phyloP scores from a whole-genome alignment of 2,329 filamentous ascomycete species.

The Arthrobotrys sphaeroides region DNA sequence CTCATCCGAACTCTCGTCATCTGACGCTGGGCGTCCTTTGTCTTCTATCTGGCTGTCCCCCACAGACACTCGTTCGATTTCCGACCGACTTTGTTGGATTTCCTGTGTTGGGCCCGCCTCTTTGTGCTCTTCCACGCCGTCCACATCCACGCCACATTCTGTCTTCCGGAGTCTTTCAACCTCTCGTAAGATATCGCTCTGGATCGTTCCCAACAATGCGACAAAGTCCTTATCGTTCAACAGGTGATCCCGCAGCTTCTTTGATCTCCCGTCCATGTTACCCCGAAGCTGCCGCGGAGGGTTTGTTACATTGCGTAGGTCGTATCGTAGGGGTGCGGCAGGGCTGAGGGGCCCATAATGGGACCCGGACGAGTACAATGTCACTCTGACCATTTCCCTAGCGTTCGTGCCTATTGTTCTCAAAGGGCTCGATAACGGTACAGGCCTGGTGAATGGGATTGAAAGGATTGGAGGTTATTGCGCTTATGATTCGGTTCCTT shows the following conservation, averaged over 20 bases:
- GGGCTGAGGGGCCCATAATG: conserved; percentile 46
- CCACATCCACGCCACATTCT: background rate
- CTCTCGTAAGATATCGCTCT: conserved; percentile 33
- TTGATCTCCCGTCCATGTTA: conserved; percentile 44
- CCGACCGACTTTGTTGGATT: conserved; percentile 25
- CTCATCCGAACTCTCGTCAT: background rate
- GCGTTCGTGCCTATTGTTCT: background rate
- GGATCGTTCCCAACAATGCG: conserved; percentile 36
- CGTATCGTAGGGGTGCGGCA: conserved; percentile 39
- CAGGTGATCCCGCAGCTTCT: conserved; percentile 46
- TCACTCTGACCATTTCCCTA: conserved; percentile 19
- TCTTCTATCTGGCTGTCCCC: background rate
- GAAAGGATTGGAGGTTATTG: background rate
- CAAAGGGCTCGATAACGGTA: background rate
- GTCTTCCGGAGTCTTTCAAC: conserved; percentile 28
- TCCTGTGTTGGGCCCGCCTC: conserved; percentile 30
- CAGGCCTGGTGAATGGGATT: background rate
- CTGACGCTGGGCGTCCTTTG: background rate
- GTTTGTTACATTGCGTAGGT: conserved; percentile 46
- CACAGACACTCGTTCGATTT: background rate
- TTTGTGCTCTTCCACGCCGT: background rate
- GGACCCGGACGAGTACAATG: conserved; percentile 39
- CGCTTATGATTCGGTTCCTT: background rate
- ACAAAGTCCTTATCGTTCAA: conserved; percentile 30
- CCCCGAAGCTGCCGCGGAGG: conserved; percentile 36